phyloP scores from a whole-genome alignment of 495 filamentous ascomycete genomes.

The Daldinia vernicosa region DNA sequence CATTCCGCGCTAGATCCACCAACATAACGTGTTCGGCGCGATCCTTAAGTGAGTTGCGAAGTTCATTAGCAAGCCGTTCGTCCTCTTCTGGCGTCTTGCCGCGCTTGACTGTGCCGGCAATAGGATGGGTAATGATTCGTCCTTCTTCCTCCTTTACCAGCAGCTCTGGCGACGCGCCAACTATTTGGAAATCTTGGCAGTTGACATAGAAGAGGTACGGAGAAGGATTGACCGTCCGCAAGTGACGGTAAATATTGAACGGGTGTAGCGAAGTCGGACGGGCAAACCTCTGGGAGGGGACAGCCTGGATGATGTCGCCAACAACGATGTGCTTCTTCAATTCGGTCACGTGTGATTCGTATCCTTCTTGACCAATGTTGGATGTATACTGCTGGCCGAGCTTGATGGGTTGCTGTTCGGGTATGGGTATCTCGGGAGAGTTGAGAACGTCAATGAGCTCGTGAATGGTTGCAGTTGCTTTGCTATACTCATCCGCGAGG shows the following conservation, averaged over 20 bases:
- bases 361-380: conserved; percentile 89
- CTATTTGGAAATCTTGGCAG: conserved; percentile 90
- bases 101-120: conserved; percentile 92
- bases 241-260: conserved; percentile 97
- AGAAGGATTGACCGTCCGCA: conserved; percentile 93
- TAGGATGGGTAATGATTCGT: conserved; percentile 94
- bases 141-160: conserved; percentile 89
- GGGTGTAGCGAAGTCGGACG: conserved; percentile 90
- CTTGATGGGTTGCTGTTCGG: conserved; percentile 75
- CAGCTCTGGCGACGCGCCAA: conserved; percentile 92
- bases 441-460: conserved; percentile 73
- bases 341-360: conserved; percentile 81
- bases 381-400: conserved; percentile 83
- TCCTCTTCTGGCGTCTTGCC: conserved; percentile 84
- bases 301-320: conserved; percentile 97
- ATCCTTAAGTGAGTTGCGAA: conserved; percentile 86
- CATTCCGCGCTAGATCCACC: conserved; percentile 96
- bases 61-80: conserved; percentile 76
- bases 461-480: conserved; percentile 68
- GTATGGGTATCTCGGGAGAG: conserved; percentile 77
- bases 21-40: conserved; percentile 99
- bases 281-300: conserved; percentile 91
- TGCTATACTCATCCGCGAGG: conserved; percentile 65
- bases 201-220: conserved; percentile 97
- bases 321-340: conserved; percentile 88